Conservation (phyloP, 352 stramenopile species). For the Globisporangium iwayamae region DNA sequence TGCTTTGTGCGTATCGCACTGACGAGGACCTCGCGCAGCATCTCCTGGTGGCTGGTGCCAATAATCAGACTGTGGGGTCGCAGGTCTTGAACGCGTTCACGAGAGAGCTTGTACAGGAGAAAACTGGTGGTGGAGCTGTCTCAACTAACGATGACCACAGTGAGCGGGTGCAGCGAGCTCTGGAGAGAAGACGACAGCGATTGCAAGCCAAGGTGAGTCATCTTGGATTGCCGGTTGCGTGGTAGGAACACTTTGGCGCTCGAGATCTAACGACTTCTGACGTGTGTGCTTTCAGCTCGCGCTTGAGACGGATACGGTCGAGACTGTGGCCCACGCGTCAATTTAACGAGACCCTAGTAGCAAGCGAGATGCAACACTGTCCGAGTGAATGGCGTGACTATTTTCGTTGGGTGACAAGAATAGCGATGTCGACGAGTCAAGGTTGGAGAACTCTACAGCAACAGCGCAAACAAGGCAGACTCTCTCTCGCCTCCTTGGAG, state of each 20-base stretch:
- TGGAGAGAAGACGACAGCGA: slow-evolving; percentile 43
- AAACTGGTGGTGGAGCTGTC: slow-evolving; percentile 8
- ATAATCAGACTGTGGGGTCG: neutral
- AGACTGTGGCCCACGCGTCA: slow-evolving; percentile 1
- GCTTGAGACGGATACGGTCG: slow-evolving; percentile 14
- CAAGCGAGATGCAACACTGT: neutral
- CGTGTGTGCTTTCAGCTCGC: slow-evolving; percentile 5
- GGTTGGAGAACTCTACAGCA: neutral
- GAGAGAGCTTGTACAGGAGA: neutral
- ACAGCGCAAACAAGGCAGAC: neutral
- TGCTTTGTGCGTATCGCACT: slow-evolving; percentile 48
- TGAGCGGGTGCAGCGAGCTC: slow-evolving; percentile 38
- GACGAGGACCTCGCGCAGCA: slow-evolving; percentile 32
- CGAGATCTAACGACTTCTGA: neutral
- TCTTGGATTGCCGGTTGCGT: neutral
- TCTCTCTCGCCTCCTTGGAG: neutral
- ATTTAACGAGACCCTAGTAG: slow-evolving; percentile 1
- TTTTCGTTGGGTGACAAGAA: neutral
- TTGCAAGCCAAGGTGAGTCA: slow-evolving; percentile 36
- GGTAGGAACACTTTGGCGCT: neutral
- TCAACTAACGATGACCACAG: slow-evolving; percentile 18
- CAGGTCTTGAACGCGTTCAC: neutral
- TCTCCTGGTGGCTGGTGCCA: neutral
- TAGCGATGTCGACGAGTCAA: neutral
- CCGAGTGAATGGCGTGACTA: too few species aligned